These are phyloP conservation scores for Candida corydali DNA, from an alignment of 805 yeast species.

Conservation along the genomic window DNA sequence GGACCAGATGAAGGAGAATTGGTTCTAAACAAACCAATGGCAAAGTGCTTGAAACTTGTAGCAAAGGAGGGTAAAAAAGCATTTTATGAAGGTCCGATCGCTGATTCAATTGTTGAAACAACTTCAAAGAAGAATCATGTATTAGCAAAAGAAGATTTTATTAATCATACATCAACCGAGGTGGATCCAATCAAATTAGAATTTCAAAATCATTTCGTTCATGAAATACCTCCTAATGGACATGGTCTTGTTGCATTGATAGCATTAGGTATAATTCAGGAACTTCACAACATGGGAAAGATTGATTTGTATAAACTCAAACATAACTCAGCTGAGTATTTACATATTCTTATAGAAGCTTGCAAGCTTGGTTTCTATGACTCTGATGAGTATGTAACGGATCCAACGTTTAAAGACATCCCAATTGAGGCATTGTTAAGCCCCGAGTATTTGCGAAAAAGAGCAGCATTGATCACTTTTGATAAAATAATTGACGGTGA, in stretches of 20 bases:
- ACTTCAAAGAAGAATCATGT: conserved; percentile 52
- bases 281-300: conserved; percentile 42
- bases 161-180: conserved; percentile 52
- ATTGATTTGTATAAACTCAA: conserved; percentile 39
- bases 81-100: conserved; percentile 68
- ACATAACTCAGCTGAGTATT: conserved; percentile 69
- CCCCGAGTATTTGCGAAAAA: conserved; percentile 44
- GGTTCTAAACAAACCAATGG: conserved; percentile 48
- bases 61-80: conserved; percentile 59
- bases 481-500: conserved; percentile 38
- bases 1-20: conserved; percentile 58
- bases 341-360: conserved; percentile 68
- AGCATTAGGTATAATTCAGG: conserved; percentile 62
- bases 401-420: conserved; percentile 42
- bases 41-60: conserved; percentile 47
- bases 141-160: conserved; percentile 52
- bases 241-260: conserved; percentile 75
- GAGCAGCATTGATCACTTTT: conserved; percentile 45
- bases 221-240: conserved; percentile 87
- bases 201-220: conserved; percentile 49
- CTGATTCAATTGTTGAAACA: conserved; percentile 56
- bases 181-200: conserved; percentile 61
- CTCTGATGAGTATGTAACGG: conserved; percentile 70
- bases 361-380: conserved; percentile 70
- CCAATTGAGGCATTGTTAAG: conserved; percentile 43